Evolutionary conservation across 495 filamentous ascomycete species (phyloP), one percentile per base, ranked within the genome.

Genomic region (Talaromyces wortmannii): DNA sequence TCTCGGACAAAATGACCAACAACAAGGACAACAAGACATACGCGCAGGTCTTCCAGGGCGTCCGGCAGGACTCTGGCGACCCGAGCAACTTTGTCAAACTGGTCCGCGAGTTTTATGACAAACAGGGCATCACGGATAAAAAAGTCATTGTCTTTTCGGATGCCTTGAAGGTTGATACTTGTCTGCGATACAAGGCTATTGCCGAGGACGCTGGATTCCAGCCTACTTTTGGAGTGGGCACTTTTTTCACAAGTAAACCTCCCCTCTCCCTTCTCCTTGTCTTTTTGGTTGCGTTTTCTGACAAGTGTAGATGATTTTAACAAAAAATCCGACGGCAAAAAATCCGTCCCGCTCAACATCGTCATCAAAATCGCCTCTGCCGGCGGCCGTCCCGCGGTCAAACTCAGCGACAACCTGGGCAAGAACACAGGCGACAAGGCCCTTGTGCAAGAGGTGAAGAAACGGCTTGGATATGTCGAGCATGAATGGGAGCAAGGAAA

Each of bases 121-220:
- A 70, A 32, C 63, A 85, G 50, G 84, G 85, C 3, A 89, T 97
- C 66, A 83, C 71, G 31, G 88, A 88, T 3, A 86, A 84, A 73
- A 98, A 97, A 77, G 88, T 82, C 0, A 87, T 97, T 45, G 94
- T 97, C n/a, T 98, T 97, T 67, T 98, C 94, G 3, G 94, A 98
- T 70, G 94, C 90, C 6, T 74, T 98, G 36, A 85, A 97, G 61
- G 88, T 97, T 54, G 91, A 96, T 13, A 83, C 84, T 43, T 97
- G 95, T 65, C 70, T 97, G 29, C 83, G 94, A 67, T 98, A 97
- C 72, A 92, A 91, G 72, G 66, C 80, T 31, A 80, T 86, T 44
- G 84, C 91, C 1, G 90, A 96, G 49, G 81, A 84, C 43, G 83
- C 86, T 6, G 87, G 89, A 44, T 91, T 98, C 67, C 79, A 81